Evolutionary conservation across 345 rosid species (phyloP).

Genomic region (Chamaenerion angustifolium): DNA sequence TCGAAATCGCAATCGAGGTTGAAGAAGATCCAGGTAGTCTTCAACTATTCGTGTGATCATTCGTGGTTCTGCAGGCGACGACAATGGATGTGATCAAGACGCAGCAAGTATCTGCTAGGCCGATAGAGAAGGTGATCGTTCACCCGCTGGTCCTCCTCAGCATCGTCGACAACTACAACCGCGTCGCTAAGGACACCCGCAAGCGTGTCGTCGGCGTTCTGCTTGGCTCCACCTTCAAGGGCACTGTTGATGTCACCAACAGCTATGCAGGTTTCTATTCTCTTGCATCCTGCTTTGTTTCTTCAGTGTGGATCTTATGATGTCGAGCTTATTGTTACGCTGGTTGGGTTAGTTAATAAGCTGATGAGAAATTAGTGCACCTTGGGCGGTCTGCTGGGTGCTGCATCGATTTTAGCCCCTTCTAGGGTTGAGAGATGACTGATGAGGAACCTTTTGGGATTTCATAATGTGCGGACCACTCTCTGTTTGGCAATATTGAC

Average conservation of each 20-base stretch:
- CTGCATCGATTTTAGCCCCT: no score
- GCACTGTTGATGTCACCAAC: conserved; percentile 81
- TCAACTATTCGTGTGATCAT: conserved; percentile 4
- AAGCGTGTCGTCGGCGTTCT: conserved; percentile 79
- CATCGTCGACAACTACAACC: conserved; percentile 88
- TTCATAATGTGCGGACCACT: no score
- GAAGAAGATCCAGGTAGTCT: neutral
- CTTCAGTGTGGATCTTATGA: conserved; percentile 8
- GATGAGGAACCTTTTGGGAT: no score
- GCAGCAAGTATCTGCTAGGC: conserved; percentile 62
- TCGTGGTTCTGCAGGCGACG: neutral
- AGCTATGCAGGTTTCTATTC: conserved; percentile 61
- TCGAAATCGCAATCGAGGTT: neutral
- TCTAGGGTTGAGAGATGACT: no score
- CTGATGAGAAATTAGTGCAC: no score
- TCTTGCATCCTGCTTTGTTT: neutral
- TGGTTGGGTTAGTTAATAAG: neutral
- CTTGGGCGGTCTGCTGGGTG: no score
- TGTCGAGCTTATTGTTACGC: neutral
- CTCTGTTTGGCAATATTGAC: no score
- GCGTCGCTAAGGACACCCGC: conserved; percentile 85
- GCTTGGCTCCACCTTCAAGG: conserved; percentile 63
- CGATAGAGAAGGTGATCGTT: conserved; percentile 85
- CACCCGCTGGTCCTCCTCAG: conserved; percentile 94
- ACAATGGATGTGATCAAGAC: conserved; percentile 87